A percentile compares a stretch with the other conserved stretches of the same genome.
Evolutionary conservation across 2,329 filamentous ascomycete species (phyloP).

Genomic region (Cladosporium colombiae): DNA sequence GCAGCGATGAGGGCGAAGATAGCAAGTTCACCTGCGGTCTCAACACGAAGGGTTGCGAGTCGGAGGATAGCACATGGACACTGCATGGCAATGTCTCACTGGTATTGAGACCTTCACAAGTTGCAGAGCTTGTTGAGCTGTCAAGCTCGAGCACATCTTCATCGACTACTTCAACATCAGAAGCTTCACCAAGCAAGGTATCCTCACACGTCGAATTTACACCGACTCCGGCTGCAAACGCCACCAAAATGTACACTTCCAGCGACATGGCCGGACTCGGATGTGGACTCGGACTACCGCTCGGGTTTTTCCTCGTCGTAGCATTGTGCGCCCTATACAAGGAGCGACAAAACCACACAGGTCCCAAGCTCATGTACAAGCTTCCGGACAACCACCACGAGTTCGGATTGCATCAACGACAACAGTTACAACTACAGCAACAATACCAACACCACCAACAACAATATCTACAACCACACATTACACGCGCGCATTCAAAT

Average conservation of each 20-base stretch:
- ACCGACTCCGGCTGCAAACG: constrained; percentile 5
- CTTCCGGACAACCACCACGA: constrained; percentile 34
- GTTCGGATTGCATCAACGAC: constrained; percentile 27
- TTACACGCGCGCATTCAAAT: constrained; percentile 4
- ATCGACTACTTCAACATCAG: constrained; percentile 14
- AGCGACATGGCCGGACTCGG: constrained; percentile 35
- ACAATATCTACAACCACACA: constrained; percentile 5
- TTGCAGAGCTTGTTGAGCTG: constrained; percentile 29
- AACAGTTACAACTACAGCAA: constrained; percentile 15
- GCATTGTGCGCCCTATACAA: constrained; percentile 27
- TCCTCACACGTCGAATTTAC: constrained; percentile 18
- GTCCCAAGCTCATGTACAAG: constrained; percentile 36
- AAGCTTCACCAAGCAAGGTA: constrained; percentile 18
- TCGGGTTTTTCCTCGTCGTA: constrained; percentile 31
- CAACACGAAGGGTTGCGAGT: constrained; percentile 29
- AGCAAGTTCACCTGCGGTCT: constrained; percentile 37
- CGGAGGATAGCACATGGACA: constrained; percentile 29
- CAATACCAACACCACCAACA: constrained; percentile 21
- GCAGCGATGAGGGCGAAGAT: constrained; percentile 25
- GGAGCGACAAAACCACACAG: constrained; percentile 25
- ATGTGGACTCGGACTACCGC: constrained; percentile 32
- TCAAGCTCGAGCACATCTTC: constrained; percentile 22
- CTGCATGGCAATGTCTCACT: constrained; percentile 29
- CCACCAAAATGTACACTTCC: constrained; percentile 25
- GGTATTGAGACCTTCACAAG: constrained; percentile 33